phyloP scores from a whole-genome alignment of 148 eudicot genomes.

The Rhododendron mucronatum region DNA sequence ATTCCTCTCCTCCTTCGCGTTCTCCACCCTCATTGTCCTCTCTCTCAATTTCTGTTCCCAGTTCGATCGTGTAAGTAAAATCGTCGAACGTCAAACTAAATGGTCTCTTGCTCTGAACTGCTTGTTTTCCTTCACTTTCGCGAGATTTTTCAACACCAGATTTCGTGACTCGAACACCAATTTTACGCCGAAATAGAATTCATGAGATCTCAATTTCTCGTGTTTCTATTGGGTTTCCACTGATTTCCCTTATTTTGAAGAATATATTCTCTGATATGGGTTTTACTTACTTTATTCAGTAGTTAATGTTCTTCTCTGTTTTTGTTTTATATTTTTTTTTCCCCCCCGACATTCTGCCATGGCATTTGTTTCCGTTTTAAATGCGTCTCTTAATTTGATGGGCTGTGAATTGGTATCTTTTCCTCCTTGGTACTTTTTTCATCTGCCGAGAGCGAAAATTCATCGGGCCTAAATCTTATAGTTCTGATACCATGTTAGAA shows the following conservation, averaged over 20 bases:
- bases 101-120: not conserved
- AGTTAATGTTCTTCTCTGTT: not conserved
- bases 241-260: not conserved
- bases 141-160: not conserved
- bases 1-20: not conserved
- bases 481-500: not conserved
- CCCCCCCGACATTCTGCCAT: not conserved
- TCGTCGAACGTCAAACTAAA: not conserved
- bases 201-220: not conserved
- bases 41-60: not conserved
- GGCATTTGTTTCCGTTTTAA: not conserved
- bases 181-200: not conserved
- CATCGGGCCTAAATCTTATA: not conserved
- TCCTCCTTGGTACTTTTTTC: not conserved
- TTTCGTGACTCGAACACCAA: not conserved
- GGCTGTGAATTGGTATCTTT: not conserved
- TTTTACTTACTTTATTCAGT: not conserved
- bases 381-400: conserved; percentile 2
- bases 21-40: conserved; percentile 4
- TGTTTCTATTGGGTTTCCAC: not conserved
- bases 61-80: conserved; percentile 6
- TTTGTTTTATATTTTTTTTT: too few species aligned
- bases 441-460: not conserved
- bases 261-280: not conserved
- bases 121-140: not conserved